These are phyloP conservation scores for Maudiozyma turicensis DNA, from an alignment of 805 yeast genomes.

Conservation along the genomic window DNA sequence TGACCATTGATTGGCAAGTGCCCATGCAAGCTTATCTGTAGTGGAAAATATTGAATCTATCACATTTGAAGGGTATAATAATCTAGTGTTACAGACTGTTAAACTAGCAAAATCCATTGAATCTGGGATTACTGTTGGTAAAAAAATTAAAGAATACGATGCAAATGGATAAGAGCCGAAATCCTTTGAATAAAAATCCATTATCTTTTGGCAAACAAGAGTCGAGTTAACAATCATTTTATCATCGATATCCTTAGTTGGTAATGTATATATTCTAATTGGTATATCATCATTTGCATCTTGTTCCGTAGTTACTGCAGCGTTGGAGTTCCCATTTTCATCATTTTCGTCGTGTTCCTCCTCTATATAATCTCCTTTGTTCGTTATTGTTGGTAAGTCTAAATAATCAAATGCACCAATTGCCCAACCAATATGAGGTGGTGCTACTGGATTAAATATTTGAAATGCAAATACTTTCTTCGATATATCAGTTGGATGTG, in stretches of 20 bases:
- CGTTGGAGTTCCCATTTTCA: slow-evolving; percentile 20
- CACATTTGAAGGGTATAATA: slow-evolving; percentile 61
- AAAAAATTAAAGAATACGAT: slow-evolving; percentile 67
- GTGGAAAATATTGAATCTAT: slow-evolving; percentile 70
- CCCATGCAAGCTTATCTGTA: slow-evolving; percentile 58
- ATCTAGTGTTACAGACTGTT: slow-evolving; percentile 49
- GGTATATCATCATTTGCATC: slow-evolving; percentile 36
- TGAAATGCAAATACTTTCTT: slow-evolving; percentile 70
- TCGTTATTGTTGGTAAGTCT: slow-evolving; percentile 20
- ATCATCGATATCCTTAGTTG: slow-evolving; percentile 37
- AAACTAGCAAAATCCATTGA: slow-evolving; percentile 51
- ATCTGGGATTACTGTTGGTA: slow-evolving; percentile 42
- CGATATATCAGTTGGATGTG: slow-evolving; percentile 65
- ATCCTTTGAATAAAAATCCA: slow-evolving; percentile 76
- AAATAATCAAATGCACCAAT: slow-evolving; percentile 73
- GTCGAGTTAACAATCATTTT: slow-evolving; percentile 60
- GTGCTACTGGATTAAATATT: slow-evolving; percentile 73
- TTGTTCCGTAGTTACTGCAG: slow-evolving; percentile 11
- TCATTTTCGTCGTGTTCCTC: slow-evolving; percentile 29
- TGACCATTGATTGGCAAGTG: slow-evolving; percentile 83
- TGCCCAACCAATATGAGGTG: slow-evolving; percentile 94
- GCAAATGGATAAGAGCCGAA: slow-evolving; percentile 91
- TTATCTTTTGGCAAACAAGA: slow-evolving; percentile 62
- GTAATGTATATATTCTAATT: slow-evolving; percentile 52
- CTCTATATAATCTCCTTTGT: slow-evolving; percentile 13